phyloP scores from a whole-genome alignment of 257 asterid species.

The Nicotiana benthamiana region DNA sequence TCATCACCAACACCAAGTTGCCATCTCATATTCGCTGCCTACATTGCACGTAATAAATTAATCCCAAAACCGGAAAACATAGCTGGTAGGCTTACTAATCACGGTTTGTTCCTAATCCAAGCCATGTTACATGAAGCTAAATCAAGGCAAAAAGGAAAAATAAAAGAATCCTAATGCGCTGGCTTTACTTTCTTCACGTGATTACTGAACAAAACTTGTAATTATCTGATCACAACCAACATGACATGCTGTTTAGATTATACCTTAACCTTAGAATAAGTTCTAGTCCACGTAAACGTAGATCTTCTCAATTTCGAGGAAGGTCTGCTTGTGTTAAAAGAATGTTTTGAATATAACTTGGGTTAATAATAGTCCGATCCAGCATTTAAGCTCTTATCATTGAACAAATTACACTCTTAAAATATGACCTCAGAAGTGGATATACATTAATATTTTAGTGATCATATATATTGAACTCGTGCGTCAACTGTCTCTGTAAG shows the following conservation, averaged over 20 bases:
- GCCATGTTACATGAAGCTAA: constrained; percentile 17
- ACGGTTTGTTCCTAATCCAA: constrained; percentile 4
- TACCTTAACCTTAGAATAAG: not conserved
- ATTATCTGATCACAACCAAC: not conserved
- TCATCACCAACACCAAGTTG: not conserved
- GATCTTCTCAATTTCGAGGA: not conserved
- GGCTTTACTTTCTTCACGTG: constrained; percentile 2
- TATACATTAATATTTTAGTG: too few relatives aligned
- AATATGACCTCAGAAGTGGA: too few relatives aligned
- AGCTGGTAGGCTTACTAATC: constrained; percentile 1
- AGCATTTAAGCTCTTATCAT: too few relatives aligned
- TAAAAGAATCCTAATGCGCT: not conserved
- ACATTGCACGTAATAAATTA: not conserved
- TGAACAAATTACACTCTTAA: too few relatives aligned
- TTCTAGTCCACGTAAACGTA: not conserved
- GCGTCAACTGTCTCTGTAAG: too few relatives aligned
- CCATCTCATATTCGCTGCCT: not conserved
- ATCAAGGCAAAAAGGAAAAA: not conserved
- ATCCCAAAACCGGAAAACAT: not conserved
- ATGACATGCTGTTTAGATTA: not conserved
- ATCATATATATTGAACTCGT: too few relatives aligned
- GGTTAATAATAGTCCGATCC: too few relatives aligned
- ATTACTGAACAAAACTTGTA: constrained; percentile 18
- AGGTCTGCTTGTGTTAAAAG: not conserved
- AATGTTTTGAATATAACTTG: too few relatives aligned